phyloP scores from a whole-genome alignment of 768 basidiomycete genomes.

The Phylloporus rhodoxanthus region DNA sequence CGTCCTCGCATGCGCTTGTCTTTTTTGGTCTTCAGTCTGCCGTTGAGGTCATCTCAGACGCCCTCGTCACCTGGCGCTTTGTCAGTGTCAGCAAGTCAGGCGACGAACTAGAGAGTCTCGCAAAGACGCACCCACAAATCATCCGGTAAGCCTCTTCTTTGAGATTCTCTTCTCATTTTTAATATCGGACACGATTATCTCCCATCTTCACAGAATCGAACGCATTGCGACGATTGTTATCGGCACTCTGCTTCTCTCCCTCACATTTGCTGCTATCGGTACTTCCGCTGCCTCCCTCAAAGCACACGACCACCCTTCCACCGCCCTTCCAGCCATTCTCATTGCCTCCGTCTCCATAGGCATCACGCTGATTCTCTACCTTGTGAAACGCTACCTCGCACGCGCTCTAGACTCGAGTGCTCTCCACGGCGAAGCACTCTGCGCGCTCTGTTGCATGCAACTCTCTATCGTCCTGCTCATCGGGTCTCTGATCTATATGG shows the following conservation, averaged over 20 bases:
- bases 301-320: slow-evolving; percentile 33
- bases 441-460: slow-evolving; percentile 40
- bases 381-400: slow-evolving; percentile 42
- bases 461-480: slow-evolving; percentile 39
- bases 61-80: slow-evolving; percentile 44
- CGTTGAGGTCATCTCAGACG: slow-evolving; percentile 41
- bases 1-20: slow-evolving; percentile 39
- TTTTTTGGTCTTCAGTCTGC: slow-evolving; percentile 47
- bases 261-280: slow-evolving; percentile 34
- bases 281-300: slow-evolving; percentile 34
- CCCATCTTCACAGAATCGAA: slow-evolving; percentile 29
- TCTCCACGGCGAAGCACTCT: slow-evolving; percentile 41
- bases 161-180: neutral
- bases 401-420: slow-evolving; percentile 39
- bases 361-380: slow-evolving; percentile 38
- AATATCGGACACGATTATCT: neutral
- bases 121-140: slow-evolving; percentile 1
- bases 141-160: slow-evolving; percentile 9
- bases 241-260: slow-evolving; percentile 32
- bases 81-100: slow-evolving; percentile 28
- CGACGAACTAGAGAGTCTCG: slow-evolving; percentile 21
- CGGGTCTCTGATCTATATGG: slow-evolving; percentile 35
- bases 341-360: slow-evolving; percentile 37
- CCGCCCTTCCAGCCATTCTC: slow-evolving; percentile 37
- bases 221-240: slow-evolving; percentile 33